These are phyloP conservation scores for Aureobasidium zeae DNA, from an alignment of 2,329 filamentous ascomycete genomes.

Conservation along the genomic window DNA sequence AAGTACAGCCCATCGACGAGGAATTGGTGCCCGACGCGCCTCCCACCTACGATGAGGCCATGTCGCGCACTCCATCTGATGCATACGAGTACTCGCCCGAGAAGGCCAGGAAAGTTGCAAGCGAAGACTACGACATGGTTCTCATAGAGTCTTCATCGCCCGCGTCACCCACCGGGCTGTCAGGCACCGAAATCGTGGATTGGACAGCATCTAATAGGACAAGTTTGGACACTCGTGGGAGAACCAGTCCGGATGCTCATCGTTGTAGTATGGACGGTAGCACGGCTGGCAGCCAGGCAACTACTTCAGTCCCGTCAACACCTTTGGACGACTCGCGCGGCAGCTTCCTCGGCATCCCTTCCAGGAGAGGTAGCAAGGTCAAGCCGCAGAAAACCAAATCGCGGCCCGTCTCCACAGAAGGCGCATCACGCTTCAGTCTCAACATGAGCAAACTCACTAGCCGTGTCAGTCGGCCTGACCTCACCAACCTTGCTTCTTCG, in stretches of 20 bases:
- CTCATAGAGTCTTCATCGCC: constrained; percentile 14
- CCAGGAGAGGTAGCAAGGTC: constrained; percentile 24
- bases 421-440: constrained; percentile 32
- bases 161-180: constrained; percentile 16
- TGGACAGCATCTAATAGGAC: constrained; percentile 22
- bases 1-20: constrained; percentile 76
- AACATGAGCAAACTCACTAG: constrained; percentile 32
- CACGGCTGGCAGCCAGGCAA: constrained; percentile 21
- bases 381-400: constrained; percentile 29
- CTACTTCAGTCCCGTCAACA: constrained; percentile 30
- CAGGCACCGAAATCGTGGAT: constrained; percentile 8
- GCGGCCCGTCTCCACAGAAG: constrained; percentile 27
- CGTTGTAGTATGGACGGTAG: constrained; percentile 34
- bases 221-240: constrained; percentile 25
- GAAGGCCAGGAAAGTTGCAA: constrained; percentile 13
- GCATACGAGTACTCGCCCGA: constrained; percentile 15
- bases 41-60: constrained; percentile 25
- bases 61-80: constrained; percentile 18
- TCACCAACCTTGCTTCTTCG: constrained; percentile 4
- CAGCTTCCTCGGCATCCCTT: constrained; percentile 25
- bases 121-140: constrained; percentile 16
- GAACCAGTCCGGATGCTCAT: constrained; percentile 29
- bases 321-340: constrained; percentile 34
- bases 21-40: constrained; percentile 21
- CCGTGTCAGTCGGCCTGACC: constrained; percentile 10